Evolutionary conservation across 257 asterid genomes (phyloP), one percentile per base, ranked within the genome.

Genomic region (Phtheirospermum japonicum): DNA sequence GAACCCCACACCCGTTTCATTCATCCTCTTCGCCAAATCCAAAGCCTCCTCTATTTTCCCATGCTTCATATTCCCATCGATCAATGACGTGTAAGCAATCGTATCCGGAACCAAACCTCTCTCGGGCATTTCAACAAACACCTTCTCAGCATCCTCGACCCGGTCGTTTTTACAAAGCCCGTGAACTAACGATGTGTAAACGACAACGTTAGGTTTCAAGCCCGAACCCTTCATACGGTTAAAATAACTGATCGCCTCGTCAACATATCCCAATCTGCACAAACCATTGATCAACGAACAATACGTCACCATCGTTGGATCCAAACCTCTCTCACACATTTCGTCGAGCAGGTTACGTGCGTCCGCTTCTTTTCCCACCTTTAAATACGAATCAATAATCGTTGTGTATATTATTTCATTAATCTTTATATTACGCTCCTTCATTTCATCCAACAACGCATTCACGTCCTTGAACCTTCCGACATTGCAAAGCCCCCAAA

Each of bases 401-500:
- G 82, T 77, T 20, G 95, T 80, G 77, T 83, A 91, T 75, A 83
- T 80, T 66, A 86, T 92, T 74, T 67, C 70, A 76, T 71, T 83
- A 50, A 73, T 66, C 81, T 79, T 82, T 43, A 80, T 33, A 46
- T 85, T 79, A 32, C 19, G 64, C 46, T 64, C 84, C 85, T 74
- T 83, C 97, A 91, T 91, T 78, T 84, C 83, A 64, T 78, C 72
- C 78, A 83, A 71, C 70, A 88, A 74, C 32, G 57, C 42, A 63
- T 77, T 75, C 57, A 82, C 94, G 61, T 88, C 89, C 53, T 86
- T 87, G 61, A 86, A 86, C 73, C 81, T 80, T 36, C 80, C 83
- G 28, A 73, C 64, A 54, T 72, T 79, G 80, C 95, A 84, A 52
- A 91, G 80, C 40, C 98, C 89, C 96, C 98, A 86, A 49, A 83